Conservation (phyloP, 306 rosid genomes). For the Pterocarpus macrocarpus region DNA sequence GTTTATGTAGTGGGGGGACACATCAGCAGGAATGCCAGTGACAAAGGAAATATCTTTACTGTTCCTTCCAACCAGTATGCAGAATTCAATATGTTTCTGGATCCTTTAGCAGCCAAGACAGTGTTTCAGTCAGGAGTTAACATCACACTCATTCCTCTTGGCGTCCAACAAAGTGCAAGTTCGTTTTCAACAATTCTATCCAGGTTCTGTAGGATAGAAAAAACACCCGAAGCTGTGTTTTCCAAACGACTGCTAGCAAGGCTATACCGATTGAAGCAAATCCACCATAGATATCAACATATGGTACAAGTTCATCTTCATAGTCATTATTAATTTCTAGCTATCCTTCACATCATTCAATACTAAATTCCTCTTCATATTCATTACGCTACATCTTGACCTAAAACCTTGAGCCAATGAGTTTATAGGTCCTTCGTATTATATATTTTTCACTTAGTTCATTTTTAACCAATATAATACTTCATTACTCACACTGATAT, state of each 20-base stretch:
- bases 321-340: not conserved
- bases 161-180: conserved; percentile 63
- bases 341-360: too few species aligned
- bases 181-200: conserved; percentile 57
- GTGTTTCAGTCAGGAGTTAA: conserved; percentile 70
- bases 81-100: conserved; percentile 90
- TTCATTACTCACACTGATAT: too few species aligned
- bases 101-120: conserved; percentile 81
- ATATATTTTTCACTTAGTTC: too few species aligned
- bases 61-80: conserved; percentile 77
- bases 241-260: conserved; percentile 55
- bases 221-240: conserved; percentile 75
- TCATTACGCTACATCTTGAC: too few species aligned
- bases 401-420: too few species aligned
- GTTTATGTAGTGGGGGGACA: conserved; percentile 90
- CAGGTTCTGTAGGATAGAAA: conserved; percentile 37
- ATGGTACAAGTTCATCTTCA: conserved; percentile 60
- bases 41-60: conserved; percentile 80
- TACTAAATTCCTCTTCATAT: too few species aligned
- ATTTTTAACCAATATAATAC: too few species aligned
- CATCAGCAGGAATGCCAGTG: conserved; percentile 49
- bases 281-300: conserved; percentile 69
- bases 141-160: conserved; percentile 79
- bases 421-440: too few species aligned
- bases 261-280: conserved; percentile 62